Percentiles rank a stretch among this genome's conserved stretches.
These are phyloP conservation scores for Crithidia expoeki DNA, from an alignment of 208 protist species.

Conservation along the genomic window DNA sequence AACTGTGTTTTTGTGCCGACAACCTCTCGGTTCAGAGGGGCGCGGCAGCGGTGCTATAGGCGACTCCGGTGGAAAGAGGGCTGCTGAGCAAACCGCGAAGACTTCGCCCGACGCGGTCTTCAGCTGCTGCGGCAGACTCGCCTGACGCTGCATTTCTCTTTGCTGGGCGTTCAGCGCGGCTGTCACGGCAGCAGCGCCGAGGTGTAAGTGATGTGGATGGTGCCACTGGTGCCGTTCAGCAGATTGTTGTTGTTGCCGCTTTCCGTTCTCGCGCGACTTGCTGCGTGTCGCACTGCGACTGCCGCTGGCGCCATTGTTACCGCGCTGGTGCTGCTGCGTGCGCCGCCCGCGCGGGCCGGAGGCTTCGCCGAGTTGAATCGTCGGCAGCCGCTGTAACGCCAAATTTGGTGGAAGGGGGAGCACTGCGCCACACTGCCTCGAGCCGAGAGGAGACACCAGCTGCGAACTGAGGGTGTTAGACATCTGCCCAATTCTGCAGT, in stretches of 20 bases:
- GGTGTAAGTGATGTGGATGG: no score
- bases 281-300: not conserved
- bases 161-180: no score
- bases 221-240: no score
- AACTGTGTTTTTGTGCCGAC: no score
- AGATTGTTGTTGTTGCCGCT: not conserved
- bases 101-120: no score
- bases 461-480: not conserved
- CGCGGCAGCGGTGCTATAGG: no score
- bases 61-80: no score
- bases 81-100: no score
- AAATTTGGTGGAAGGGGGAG: not conserved
- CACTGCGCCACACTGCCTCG: not conserved
- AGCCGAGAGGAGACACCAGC: not conserved
- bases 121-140: no score
- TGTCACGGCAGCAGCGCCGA: no score
- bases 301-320: not conserved
- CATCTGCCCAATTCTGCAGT: not conserved
- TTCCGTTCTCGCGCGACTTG: not conserved
- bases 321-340: constrained; percentile 10
- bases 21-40: no score
- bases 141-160: no score
- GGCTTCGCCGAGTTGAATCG: not conserved
- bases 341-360: not conserved
- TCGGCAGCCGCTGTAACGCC: not conserved